Conservation (phyloP, 2,329 filamentous ascomycete species). For the Blastomyces percursus region DNA sequence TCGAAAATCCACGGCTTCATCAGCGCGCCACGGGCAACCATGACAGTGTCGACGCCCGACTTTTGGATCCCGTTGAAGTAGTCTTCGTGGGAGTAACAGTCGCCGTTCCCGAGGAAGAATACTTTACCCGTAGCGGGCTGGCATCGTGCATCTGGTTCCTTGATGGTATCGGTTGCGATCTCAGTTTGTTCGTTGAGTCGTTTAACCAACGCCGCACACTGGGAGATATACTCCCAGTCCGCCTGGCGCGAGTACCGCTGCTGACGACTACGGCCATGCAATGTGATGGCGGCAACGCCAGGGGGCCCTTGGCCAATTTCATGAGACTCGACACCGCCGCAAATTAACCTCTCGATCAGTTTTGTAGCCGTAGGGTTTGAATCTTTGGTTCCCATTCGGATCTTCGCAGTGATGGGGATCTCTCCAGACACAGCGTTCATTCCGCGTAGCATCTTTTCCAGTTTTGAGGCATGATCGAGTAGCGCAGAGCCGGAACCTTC, state of each 20-base stretch:
- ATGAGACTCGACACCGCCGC: conserved; percentile 63
- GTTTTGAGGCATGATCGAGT: conserved; percentile 74
- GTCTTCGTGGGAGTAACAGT: conserved; percentile 86
- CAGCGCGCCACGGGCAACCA: conserved; percentile 91
- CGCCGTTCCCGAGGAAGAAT: conserved; percentile 93
- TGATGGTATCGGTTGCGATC: conserved; percentile 60
- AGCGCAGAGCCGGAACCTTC: conserved; percentile 82
- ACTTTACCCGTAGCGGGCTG: conserved; percentile 60
- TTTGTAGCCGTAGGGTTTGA: conserved; percentile 68
- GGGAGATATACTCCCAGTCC: conserved; percentile 92
- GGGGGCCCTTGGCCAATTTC: conserved; percentile 57
- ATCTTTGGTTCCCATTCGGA: conserved; percentile 80
- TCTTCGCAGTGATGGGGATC: conserved; percentile 87
- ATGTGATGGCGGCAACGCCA: conserved; percentile 86
- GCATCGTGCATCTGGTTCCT: conserved; percentile 64
- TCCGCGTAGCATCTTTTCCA: conserved; percentile 88
- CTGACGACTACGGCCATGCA: conserved; percentile 87
- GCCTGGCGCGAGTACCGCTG: conserved; percentile 85
- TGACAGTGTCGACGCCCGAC: conserved; percentile 78
- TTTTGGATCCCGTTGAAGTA: conserved; percentile 70
- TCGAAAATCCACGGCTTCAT: conserved; percentile 99
- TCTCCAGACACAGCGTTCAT: conserved; percentile 92
- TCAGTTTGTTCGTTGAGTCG: conserved; percentile 61
- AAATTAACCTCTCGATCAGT: conserved; percentile 69
- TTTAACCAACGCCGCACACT: conserved; percentile 76